A percentile compares a stretch with the other conserved stretches of the same genome.
Evolutionary conservation across 176 grass and related monocot genomes (phyloP).

Genomic region (Hyparrhenia diplandra): DNA sequence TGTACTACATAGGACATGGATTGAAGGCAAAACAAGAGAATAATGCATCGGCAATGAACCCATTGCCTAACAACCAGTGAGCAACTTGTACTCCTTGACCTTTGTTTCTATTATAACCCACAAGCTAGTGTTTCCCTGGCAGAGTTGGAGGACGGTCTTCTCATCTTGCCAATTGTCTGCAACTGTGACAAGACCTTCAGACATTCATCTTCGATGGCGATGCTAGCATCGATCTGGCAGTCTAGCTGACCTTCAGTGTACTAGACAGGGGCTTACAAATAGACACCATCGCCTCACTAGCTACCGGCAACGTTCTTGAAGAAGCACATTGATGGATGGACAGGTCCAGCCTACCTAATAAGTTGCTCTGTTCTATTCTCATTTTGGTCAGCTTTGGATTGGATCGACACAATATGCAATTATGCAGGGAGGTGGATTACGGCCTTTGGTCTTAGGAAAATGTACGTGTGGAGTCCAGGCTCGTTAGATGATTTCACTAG

Average conservation of each 20-base stretch:
- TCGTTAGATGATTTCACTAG: no score
- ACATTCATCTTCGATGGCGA: neutral
- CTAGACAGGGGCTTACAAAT: neutral
- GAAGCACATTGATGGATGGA: slow-evolving; percentile 12
- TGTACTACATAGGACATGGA: neutral
- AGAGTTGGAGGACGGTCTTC: neutral
- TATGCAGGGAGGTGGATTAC: no score
- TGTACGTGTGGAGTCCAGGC: no score
- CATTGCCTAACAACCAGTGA: neutral
- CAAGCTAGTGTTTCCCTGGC: neutral
- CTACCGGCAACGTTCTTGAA: neutral
- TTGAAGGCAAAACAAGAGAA: neutral
- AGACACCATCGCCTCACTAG: neutral
- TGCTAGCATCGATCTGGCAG: neutral
- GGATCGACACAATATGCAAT: neutral
- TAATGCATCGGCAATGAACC: neutral
- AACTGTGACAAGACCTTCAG: neutral
- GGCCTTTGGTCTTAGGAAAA: no score
- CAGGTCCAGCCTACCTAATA: neutral
- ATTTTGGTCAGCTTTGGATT: neutral
- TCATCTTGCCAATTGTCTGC: neutral
- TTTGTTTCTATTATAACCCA: neutral
- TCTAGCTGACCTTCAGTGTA: neutral
- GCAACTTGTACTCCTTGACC: no score
- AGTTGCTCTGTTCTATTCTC: neutral